Base-by-base conservation (phyloP, 805 yeast species). In the Huiozyma naganishii region DNA sequence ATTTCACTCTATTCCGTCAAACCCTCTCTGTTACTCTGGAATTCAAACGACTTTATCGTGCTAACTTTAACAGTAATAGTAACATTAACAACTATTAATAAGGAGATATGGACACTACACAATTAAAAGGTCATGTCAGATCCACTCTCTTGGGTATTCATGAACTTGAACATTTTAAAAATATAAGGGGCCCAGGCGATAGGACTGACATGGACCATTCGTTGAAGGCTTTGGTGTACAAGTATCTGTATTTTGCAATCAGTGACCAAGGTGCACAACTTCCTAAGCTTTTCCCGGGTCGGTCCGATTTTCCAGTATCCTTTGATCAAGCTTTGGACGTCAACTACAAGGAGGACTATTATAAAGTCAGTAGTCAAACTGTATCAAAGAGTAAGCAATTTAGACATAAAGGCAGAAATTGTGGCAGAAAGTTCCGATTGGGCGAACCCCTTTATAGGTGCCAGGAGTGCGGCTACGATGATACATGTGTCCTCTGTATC, bases 361-460 rank as follows among this genome's bases (percentile, higher is more conserved):
- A 43, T 33, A 44, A 40, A 32, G 34, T 48, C 13, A 30, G 42
- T 33, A 32, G 27, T 23, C 39, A 46, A 10, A 9, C 37, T 17
- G 13, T 32, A 11, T 37, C 45, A 7, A 43, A 33, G 7, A 47
- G 43, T 32, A 58, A 62, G 30, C n/a, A 36, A 6, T 46, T 42
- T 13, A 60, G 66, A 35, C 85, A 83, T 44, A 56, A 63, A 2
- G 80, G 78, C n/a, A 72, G 80, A 51, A 77, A 79, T 13, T 84
- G 95, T 66, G 82, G 88, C 3, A 68, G 79, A 43, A 69, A 75
- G 32, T 78, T 84, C 50, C 71, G 69, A 35, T 53, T 60, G 4
- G 82, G 82, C 27, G 84, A 80, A 47, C 77, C 81, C 0, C 80
- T 82, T 17, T 84, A 80, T 57, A 67, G 86, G 44, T 84, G 95